Evolutionary conservation across 116 monocot species (phyloP), one percentile per base, ranked within the genome.

Genomic region (Phalaenopsis hybrid): DNA sequence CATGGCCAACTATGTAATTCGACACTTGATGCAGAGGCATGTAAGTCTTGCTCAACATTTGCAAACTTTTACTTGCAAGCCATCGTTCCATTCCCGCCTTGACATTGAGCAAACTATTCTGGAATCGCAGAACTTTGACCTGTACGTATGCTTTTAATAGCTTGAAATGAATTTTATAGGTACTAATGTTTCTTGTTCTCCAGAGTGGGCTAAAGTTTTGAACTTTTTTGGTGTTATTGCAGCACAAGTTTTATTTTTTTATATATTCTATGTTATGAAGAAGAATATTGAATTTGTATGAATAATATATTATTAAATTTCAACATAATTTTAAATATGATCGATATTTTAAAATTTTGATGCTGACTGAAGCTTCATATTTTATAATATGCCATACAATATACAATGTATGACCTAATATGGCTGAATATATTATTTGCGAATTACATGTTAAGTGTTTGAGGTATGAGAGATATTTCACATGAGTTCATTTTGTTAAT

Each of bases 41-140:
- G 90, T 99, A 55, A 92, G 95, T 90, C 90, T 99, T 69, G 93
- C 95, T 78, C 95, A 95, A 83, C 95, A 99, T 88, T 87, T 99
- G 84, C 95, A 90, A 90, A 94, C 90, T 44, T 99, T 93, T 86
- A 99, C 99, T 76, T 89, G 94, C 75, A 99, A 99, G 78, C 90
- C 99, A 76, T 95, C 99, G 76, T 99, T 99, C 77, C 93, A 87
- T 92, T 91, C 88, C 7, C 92, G 95, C 74, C 90, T 99, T 79
- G 99, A 99, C 85, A 95, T 99, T 69, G 99, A 99, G 79, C 99
- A 99, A 85, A 99, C 99, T 78, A 89, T 99, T 74, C 73, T 99
- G 86, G 99, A 99, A 85, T 74, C 86, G 23, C 90, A 99, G 79
- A 93, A 89, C 69, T 95, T 88, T 84, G 99, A 99, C 16, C 82